Evolutionary conservation across 202 grass and related monocot species (phyloP).

Genomic region (Thinopyrum obtusiflorum): DNA sequence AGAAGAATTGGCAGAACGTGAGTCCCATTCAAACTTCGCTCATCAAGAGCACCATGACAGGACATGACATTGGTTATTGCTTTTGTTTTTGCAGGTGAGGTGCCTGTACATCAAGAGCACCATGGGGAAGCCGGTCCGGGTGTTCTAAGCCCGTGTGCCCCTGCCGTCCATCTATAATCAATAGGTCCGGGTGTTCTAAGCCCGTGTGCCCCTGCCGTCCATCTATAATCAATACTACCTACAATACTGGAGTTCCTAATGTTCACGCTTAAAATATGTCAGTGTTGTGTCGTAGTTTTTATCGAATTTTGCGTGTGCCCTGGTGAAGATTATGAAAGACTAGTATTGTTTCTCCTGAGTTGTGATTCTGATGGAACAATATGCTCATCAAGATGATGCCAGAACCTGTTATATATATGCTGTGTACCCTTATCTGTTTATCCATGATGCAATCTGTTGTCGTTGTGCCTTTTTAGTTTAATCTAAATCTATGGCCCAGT

Average conservation of each 20-base stretch:
- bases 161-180: too few relatives aligned
- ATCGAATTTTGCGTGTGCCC: background rate
- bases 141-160: slow-evolving; percentile 37
- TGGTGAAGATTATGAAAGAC: background rate
- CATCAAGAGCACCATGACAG: background rate
- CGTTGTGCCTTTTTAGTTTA: too few relatives aligned
- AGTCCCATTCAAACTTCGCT: background rate
- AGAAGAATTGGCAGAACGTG: slow-evolving; percentile 84
- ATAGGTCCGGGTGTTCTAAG: slow-evolving; percentile 45
- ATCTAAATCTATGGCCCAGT: too few relatives aligned
- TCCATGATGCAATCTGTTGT: too few relatives aligned
- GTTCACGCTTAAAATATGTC: background rate
- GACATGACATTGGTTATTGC: background rate
- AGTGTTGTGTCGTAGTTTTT: background rate
- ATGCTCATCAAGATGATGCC: too few relatives aligned
- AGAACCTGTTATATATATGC: too few relatives aligned
- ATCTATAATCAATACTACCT: background rate
- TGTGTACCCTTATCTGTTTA: too few relatives aligned
- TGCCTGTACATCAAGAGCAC: slow-evolving; percentile 91
- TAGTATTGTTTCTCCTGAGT: background rate
- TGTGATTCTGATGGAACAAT: too few relatives aligned
- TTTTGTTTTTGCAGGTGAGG: slow-evolving; percentile 51
- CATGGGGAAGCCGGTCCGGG: slow-evolving; percentile 62
- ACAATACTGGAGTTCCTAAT: background rate
- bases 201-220: too few relatives aligned